Conservation (phyloP, 108 stramenopile genomes). For the Bacterosira constricta region DNA sequence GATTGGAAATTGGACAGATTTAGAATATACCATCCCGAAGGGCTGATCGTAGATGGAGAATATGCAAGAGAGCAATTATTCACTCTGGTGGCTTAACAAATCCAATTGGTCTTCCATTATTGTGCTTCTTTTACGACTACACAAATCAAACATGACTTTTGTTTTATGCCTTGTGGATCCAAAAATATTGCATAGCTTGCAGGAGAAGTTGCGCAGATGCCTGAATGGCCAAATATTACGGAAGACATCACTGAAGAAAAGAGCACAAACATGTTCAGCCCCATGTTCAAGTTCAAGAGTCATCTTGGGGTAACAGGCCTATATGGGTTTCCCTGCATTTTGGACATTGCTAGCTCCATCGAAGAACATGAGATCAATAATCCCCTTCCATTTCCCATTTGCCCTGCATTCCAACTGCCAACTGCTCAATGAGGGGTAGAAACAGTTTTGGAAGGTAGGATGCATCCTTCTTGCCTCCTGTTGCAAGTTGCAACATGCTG, state of each 20-base stretch:
- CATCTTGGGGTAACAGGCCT: neutral
- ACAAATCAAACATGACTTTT: slow-evolving; percentile 2
- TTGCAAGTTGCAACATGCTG: no score
- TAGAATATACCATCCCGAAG: neutral
- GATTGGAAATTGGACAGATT: no score
- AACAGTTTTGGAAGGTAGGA: no score
- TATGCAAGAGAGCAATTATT: neutral
- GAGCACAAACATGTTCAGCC: slow-evolving; percentile 9
- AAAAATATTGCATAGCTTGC: neutral
- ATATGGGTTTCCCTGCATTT: slow-evolving; percentile 3
- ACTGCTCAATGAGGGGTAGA: no score
- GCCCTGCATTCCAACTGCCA: no score
- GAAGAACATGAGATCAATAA: slow-evolving; percentile 17
- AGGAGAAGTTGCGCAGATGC: neutral
- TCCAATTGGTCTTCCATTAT: neutral
- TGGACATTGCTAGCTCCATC: slow-evolving; percentile 25
- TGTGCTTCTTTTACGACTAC: neutral
- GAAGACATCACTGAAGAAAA: slow-evolving; percentile 6
- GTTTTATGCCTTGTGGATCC: slow-evolving; percentile 15
- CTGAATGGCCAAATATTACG: neutral
- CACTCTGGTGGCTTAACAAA: slow-evolving; percentile 16
- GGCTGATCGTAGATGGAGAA: neutral
- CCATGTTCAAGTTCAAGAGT: slow-evolving; percentile 3
- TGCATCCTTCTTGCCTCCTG: no score
- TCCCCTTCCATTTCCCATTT: neutral